Evolutionary conservation across 306 rosid genomes (phyloP).

Genomic region (Trifolium pratense): DNA sequence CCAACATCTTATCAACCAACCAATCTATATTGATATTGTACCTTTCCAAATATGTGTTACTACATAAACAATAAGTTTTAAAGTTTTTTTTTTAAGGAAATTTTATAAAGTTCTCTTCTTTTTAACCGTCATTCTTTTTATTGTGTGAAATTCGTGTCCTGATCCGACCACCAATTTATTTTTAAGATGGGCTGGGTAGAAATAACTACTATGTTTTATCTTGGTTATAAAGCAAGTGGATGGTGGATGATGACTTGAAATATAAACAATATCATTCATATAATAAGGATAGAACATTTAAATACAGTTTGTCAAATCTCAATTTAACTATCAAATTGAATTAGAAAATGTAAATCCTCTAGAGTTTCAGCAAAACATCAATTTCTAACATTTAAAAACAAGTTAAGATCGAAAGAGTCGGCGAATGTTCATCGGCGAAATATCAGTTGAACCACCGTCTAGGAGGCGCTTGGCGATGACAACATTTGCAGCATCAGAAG

Average conservation of each 20-base stretch:
- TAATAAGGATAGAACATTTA: background rate
- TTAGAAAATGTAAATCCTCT: slow-evolving; percentile 1
- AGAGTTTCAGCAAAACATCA: background rate
- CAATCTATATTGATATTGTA: too few relatives aligned
- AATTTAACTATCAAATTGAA: background rate
- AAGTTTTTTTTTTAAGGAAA: too few relatives aligned
- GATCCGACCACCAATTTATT: too few relatives aligned
- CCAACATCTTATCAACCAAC: too few relatives aligned
- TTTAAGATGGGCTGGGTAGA: background rate
- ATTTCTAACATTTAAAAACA: background rate
- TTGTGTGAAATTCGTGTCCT: too few relatives aligned
- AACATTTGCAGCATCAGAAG: slow-evolving; percentile 66
- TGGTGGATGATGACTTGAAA: background rate
- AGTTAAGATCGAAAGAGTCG: slow-evolving; percentile 42
- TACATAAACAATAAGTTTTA: too few relatives aligned
- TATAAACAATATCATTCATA: slow-evolving; percentile 5
- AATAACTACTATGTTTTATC: background rate
- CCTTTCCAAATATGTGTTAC: too few relatives aligned
- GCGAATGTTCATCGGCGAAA: slow-evolving; percentile 60
- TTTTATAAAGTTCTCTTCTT: too few relatives aligned
- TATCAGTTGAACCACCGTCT: slow-evolving; percentile 50
- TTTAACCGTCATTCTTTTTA: too few relatives aligned
- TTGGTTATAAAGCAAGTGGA: background rate
- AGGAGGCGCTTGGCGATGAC: slow-evolving; percentile 56
- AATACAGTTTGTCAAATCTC: background rate